Percentiles rank a stretch among this genome's conserved stretches.
phyloP scores from a whole-genome alignment of 1,284 basidiomycete genomes.

The Irpex sp. region DNA sequence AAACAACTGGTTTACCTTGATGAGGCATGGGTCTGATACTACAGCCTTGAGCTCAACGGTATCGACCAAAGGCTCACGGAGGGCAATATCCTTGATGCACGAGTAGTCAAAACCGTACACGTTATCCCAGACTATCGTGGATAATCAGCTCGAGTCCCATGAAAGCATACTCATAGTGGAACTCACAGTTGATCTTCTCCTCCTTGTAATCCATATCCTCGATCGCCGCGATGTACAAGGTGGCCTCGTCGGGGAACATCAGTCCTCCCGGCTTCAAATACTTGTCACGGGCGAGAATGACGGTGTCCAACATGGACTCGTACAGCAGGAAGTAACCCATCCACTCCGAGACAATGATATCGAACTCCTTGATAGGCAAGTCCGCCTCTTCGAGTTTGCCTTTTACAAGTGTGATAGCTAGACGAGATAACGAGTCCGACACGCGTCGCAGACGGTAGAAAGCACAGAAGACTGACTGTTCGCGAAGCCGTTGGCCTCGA shows the following conservation, averaged over 20 bases:
- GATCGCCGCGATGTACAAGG: slow-evolving; percentile 92
- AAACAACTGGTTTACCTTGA: slow-evolving; percentile 54
- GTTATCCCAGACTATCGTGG: slow-evolving; percentile 89
- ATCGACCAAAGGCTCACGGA: slow-evolving; percentile 95
- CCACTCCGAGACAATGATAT: slow-evolving; percentile 99
- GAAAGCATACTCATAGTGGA: neutral
- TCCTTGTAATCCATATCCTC: slow-evolving; percentile 99
- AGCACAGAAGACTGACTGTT: slow-evolving; percentile 62
- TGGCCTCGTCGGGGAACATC: slow-evolving; percentile 96
- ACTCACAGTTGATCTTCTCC: slow-evolving; percentile 96
- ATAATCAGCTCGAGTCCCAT: neutral
- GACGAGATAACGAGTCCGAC: slow-evolving; percentile 1
- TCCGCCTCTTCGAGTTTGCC: slow-evolving; percentile 94
- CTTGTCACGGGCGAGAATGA: slow-evolving; percentile 93
- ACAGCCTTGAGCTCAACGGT: slow-evolving; percentile 94
- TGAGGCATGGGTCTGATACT: slow-evolving; percentile 81
- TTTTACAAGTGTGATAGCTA: slow-evolving; percentile 93
- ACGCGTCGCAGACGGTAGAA: neutral
- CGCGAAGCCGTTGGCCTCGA: slow-evolving; percentile 94
- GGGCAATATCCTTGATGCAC: slow-evolving; percentile 98
- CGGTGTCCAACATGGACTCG: slow-evolving; percentile 99
- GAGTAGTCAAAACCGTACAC: slow-evolving; percentile 99
- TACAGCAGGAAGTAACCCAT: slow-evolving; percentile 97
- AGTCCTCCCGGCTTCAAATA: slow-evolving; percentile 89
- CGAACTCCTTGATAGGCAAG: slow-evolving; percentile 84